Evolutionary conservation across 352 stramenopile genomes (phyloP), one percentile per base, ranked within the genome.

Genomic region (Pythium dissotocum): DNA sequence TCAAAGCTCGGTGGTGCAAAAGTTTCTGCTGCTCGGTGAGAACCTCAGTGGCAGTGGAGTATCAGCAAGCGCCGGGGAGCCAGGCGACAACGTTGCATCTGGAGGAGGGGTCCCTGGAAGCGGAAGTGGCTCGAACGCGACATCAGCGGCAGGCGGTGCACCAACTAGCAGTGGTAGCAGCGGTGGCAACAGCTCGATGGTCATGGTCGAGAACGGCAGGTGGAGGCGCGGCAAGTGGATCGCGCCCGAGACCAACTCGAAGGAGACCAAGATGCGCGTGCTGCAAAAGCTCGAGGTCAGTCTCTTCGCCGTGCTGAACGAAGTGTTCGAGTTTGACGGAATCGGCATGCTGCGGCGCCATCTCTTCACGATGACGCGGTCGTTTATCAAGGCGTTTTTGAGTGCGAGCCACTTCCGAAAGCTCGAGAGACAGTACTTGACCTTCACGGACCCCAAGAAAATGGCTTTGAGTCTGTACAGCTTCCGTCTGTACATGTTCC

Each of bases 321-420:
- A 95, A 59, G 68, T 93, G 40, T 94, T 95, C 53, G 88, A 95
- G 71, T 91, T 95, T 53, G 86, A 95, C 63, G 88, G 86, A 40
- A 88, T 95, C n/a, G 79, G 83, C 28, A 69, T 94, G 59, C 72
- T 95, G 63, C 83, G 86, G 6, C 80, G 88, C 14, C 85, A 95
- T n/a, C 77, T 95, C n/a, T 93, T 95, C 63, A 77, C 77, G 9
- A 88, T 95, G 79, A 89, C 77, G 35, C 85, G 86, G 30, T 93
- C 82, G 53, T 90, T 94, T 51, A 83, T 95, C 65, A 89, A 87
- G 60, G 85, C 86, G 28, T 92, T 94, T 44, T 74, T 95, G 38
- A 87, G 77, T 54, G 85, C 84, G 35, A 93, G 84, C 52, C 86
- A 93, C 61, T 91, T 94, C 28, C 85, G 88, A 30, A 89, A 80